These are phyloP conservation scores for Trichoderma orchidacearum DNA, from an alignment of 495 filamentous ascomycete genomes.

Conservation along the genomic window DNA sequence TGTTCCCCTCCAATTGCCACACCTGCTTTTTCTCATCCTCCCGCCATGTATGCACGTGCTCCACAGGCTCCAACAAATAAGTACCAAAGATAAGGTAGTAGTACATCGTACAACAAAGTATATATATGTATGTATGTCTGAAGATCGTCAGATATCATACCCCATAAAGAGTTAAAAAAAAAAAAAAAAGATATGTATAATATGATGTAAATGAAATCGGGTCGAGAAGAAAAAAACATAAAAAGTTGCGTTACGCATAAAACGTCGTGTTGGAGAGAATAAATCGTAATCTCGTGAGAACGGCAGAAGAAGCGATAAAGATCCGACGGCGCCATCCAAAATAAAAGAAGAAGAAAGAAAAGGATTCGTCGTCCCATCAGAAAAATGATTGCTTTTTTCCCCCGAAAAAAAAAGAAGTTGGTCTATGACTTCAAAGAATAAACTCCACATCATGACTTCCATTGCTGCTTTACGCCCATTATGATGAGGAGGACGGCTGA, in stretches of 20 bases:
- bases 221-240: slow-evolving; percentile 2
- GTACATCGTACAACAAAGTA: too few relatives aligned
- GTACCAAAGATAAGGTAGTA: too few relatives aligned
- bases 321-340: slow-evolving; percentile 2
- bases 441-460: slow-evolving; percentile 8
- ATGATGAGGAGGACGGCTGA: slow-evolving; percentile 55
- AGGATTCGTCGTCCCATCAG: not conserved
- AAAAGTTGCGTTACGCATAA: not conserved
- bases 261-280: not conserved
- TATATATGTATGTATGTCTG: too few relatives aligned
- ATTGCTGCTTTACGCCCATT: slow-evolving; percentile 33
- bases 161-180: not conserved
- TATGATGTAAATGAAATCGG: not conserved
- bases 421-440: not conserved
- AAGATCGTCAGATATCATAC: too few relatives aligned
- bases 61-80: too few relatives aligned
- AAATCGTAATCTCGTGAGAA: not conserved
- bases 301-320: not conserved
- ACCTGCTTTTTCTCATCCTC: too few relatives aligned
- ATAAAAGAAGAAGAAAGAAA: not conserved
- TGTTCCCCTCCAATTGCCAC: too few relatives aligned
- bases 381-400: slow-evolving; percentile 5
- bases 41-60: too few relatives aligned
- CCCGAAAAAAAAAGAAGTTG: not conserved
- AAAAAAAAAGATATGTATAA: not conserved